Conservation (phyloP, 805 yeast genomes). For the Yamadazyma tumulicola region DNA sequence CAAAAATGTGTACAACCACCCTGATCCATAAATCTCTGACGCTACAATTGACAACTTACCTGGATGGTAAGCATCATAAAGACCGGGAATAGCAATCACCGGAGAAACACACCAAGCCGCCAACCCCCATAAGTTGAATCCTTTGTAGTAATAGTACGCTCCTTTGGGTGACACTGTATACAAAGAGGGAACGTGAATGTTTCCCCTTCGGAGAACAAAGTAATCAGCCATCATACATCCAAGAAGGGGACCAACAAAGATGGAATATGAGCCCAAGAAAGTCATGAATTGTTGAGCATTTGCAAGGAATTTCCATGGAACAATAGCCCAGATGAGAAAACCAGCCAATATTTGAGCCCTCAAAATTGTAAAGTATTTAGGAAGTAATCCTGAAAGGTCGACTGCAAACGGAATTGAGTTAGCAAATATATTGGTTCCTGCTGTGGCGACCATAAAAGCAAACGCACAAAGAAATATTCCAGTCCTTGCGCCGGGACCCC, state of each 20-base stretch:
- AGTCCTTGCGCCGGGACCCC: slow-evolving; percentile 22
- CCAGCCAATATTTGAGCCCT: slow-evolving; percentile 13
- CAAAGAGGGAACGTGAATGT: slow-evolving; percentile 14
- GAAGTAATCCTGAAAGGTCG: slow-evolving; percentile 21
- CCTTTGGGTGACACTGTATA: slow-evolving; percentile 9
- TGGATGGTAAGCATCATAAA: slow-evolving; percentile 13
- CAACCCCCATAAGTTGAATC: slow-evolving; percentile 13
- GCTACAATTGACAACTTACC: slow-evolving; percentile 8
- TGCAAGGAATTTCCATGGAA: slow-evolving; percentile 15
- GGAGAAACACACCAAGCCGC: slow-evolving; percentile 12
- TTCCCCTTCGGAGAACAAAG: slow-evolving; percentile 13
- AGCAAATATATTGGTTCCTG: slow-evolving; percentile 26
- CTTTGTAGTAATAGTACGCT: slow-evolving; percentile 12
- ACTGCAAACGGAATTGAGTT: slow-evolving; percentile 21
- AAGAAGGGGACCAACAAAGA: slow-evolving; percentile 13
- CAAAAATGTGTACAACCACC: slow-evolving; percentile 14
- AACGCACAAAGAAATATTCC: slow-evolving; percentile 17
- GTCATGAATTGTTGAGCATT: slow-evolving; percentile 11
- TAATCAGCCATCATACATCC: slow-evolving; percentile 13
- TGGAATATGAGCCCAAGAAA: slow-evolving; percentile 13
- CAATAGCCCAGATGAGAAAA: slow-evolving; percentile 14
- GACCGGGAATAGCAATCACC: slow-evolving; percentile 13
- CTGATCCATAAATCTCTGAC: slow-evolving; percentile 11
- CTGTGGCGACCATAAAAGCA: slow-evolving; percentile 18
- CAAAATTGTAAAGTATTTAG: slow-evolving; percentile 23